Percentiles rank a stretch among this genome's conserved stretches.
phyloP scores from a whole-genome alignment of 805 yeast species.

The Priceomyces carsonii region DNA sequence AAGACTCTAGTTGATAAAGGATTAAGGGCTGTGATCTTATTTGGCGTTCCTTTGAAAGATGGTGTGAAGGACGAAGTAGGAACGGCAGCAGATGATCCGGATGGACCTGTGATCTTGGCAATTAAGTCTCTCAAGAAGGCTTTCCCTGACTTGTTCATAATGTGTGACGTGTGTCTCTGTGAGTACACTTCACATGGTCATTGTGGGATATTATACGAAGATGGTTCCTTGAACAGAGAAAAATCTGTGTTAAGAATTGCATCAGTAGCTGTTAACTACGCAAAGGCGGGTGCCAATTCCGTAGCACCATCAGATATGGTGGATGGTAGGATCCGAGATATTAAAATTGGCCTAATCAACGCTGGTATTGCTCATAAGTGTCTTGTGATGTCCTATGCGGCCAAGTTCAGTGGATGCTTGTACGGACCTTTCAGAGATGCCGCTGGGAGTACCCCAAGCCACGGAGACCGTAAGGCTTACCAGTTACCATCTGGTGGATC shows the following conservation, averaged over 20 bases:
- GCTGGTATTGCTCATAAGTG: conserved; percentile 84
- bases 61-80: conserved; percentile 81
- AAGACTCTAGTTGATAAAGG: conserved; percentile 75
- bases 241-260: conserved; percentile 79
- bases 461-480: conserved; percentile 90
- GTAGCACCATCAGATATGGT: conserved; percentile 98
- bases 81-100: conserved; percentile 91
- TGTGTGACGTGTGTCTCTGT: conserved; percentile 95
- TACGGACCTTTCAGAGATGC: conserved; percentile 99
- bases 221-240: conserved; percentile 80
- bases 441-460: conserved; percentile 86
- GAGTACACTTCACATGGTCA: conserved; percentile 98
- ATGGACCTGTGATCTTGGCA: conserved; percentile 89
- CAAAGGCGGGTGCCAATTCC: conserved; percentile 91
- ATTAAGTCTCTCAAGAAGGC: conserved; percentile 60
- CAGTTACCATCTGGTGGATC: conserved; percentile 92
- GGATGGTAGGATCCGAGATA: conserved; percentile 90
- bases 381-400: conserved; percentile 90
- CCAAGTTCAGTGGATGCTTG: conserved; percentile 86
- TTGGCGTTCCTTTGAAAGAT: conserved; percentile 83
- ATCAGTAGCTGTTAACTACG: conserved; percentile 93
- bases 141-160: conserved; percentile 82
- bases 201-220: conserved; percentile 88
- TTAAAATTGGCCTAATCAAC: conserved; percentile 79
- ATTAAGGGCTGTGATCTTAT: conserved; percentile 78